These are phyloP conservation scores for Xylaria longipes DNA, from an alignment of 495 filamentous ascomycete species.

Conservation along the genomic window DNA sequence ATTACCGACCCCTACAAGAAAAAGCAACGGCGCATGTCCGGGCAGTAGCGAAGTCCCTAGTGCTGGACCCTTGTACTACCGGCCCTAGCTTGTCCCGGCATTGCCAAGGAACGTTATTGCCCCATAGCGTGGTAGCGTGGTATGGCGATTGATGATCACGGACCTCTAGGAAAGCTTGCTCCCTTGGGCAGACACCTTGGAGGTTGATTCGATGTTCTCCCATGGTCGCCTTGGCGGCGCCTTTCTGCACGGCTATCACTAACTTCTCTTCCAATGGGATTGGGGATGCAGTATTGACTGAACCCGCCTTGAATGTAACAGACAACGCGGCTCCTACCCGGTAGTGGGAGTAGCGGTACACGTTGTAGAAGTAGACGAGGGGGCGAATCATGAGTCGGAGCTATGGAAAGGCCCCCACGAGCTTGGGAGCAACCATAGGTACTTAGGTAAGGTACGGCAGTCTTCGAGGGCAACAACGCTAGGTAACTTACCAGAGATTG, in stretches of 20 bases:
- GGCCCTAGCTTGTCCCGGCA: neutral
- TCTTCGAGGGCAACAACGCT: too few relatives aligned
- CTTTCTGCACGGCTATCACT: slow-evolving; percentile 23
- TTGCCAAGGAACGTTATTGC: slow-evolving; percentile 12
- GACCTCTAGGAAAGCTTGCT: neutral
- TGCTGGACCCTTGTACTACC: neutral
- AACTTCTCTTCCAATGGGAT: neutral
- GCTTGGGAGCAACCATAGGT: too few relatives aligned
- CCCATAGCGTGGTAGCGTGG: slow-evolving; percentile 11
- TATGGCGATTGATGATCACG: slow-evolving; percentile 7
- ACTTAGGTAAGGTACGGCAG: too few relatives aligned
- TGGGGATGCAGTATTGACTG: neutral
- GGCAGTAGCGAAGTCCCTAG: neutral
- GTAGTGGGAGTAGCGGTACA: slow-evolving; percentile 12
- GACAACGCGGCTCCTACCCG: slow-evolving; percentile 14
- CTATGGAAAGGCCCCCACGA: neutral
- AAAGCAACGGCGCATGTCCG: neutral
- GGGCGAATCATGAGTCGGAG: slow-evolving; percentile 7
- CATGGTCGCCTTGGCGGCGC: slow-evolving; percentile 13
- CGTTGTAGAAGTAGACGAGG: neutral
- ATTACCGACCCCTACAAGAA: slow-evolving; percentile 8
- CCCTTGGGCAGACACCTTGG: neutral
- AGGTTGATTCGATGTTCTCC: neutral
- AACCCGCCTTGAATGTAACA: slow-evolving; percentile 10
- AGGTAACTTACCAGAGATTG: too few relatives aligned